Evolutionary conservation across 768 basidiomycete genomes (phyloP).

Genomic region (Amanita inopinata): DNA sequence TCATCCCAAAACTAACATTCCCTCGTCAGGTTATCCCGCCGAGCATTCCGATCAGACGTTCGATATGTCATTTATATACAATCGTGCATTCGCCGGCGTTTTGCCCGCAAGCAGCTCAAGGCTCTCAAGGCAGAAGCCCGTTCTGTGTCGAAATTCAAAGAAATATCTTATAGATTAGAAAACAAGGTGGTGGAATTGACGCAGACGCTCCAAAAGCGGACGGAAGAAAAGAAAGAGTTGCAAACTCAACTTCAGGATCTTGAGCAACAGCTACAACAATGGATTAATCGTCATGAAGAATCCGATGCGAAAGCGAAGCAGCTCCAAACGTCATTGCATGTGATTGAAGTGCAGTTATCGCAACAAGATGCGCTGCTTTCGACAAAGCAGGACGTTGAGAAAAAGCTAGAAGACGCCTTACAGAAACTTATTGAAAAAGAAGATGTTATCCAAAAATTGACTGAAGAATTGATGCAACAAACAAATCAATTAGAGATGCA

Average conservation of each 20-base stretch:
- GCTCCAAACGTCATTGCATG: constrained; percentile 58
- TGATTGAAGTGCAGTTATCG: constrained; percentile 59
- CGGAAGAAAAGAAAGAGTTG: constrained; percentile 83
- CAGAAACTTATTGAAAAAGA: constrained; percentile 77
- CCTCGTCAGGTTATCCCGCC: constrained; percentile 40
- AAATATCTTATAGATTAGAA: constrained; percentile 94
- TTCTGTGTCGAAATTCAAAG: constrained; percentile 96
- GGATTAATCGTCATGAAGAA: constrained; percentile 85
- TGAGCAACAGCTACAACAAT: constrained; percentile 79
- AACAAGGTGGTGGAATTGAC: constrained; percentile 99
- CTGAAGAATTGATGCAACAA: constrained; percentile 66
- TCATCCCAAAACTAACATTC: constrained; percentile 1
- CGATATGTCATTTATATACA: constrained; percentile 76
- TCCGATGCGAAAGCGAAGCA: constrained; percentile 65
- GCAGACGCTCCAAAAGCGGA: constrained; percentile 83
- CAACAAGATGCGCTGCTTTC: constrained; percentile 66
- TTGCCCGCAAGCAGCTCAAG: constrained; percentile 81
- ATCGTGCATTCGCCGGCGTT: constrained; percentile 82
- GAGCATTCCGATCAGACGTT: constrained; percentile 48
- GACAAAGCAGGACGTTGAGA: constrained; percentile 74
- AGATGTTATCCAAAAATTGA: constrained; percentile 69
- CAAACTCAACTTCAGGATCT: constrained; percentile 66
- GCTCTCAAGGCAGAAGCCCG: constrained; percentile 83
- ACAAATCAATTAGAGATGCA: constrained; percentile 68
- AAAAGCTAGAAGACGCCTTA: constrained; percentile 67